phyloP scores from a whole-genome alignment of 495 filamentous ascomycete genomes.

The Peziza echinospora region DNA sequence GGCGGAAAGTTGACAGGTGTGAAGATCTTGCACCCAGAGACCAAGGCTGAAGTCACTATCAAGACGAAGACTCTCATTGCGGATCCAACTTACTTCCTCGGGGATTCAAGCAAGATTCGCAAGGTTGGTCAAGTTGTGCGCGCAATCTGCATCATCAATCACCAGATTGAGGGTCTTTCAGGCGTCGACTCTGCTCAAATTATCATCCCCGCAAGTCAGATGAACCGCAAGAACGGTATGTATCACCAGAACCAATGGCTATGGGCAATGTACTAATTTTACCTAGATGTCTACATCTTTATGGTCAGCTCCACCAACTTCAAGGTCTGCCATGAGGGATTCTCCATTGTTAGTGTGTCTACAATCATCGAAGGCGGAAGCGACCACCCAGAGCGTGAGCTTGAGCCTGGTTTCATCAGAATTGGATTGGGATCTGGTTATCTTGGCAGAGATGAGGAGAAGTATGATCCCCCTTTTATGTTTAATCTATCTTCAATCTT shows the following conservation, averaged over 20 bases:
- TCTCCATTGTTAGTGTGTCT: slow-evolving; percentile 95
- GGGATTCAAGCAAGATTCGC: slow-evolving; percentile 40
- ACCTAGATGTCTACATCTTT: slow-evolving; percentile 85
- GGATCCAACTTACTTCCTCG: slow-evolving; percentile 89
- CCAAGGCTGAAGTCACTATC: slow-evolving; percentile 84
- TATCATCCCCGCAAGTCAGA: slow-evolving; percentile 93
- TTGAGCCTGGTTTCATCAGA: slow-evolving; percentile 80
- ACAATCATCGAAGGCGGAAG: slow-evolving; percentile 68
- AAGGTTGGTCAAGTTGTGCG: slow-evolving; percentile 76
- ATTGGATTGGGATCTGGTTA: slow-evolving; percentile 72
- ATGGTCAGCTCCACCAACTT: slow-evolving; percentile 58
- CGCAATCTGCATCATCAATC: slow-evolving; percentile 92
- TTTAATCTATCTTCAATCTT: neutral
- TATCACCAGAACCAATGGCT: slow-evolving; percentile 1
- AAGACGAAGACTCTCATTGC: slow-evolving; percentile 90
- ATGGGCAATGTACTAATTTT: neutral
- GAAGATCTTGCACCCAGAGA: slow-evolving; percentile 53
- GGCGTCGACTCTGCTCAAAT: slow-evolving; percentile 81
- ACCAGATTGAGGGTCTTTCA: slow-evolving; percentile 70
- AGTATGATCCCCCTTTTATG: slow-evolving; percentile 24
- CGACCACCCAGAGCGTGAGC: slow-evolving; percentile 82
- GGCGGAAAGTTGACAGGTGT: slow-evolving; percentile 69
- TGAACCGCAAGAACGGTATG: slow-evolving; percentile 80
- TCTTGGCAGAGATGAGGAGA: slow-evolving; percentile 85
- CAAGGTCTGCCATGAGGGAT: slow-evolving; percentile 96